These are phyloP conservation scores for Mycena indigotica DNA, from an alignment of 768 basidiomycete genomes.

Conservation along the genomic window DNA sequence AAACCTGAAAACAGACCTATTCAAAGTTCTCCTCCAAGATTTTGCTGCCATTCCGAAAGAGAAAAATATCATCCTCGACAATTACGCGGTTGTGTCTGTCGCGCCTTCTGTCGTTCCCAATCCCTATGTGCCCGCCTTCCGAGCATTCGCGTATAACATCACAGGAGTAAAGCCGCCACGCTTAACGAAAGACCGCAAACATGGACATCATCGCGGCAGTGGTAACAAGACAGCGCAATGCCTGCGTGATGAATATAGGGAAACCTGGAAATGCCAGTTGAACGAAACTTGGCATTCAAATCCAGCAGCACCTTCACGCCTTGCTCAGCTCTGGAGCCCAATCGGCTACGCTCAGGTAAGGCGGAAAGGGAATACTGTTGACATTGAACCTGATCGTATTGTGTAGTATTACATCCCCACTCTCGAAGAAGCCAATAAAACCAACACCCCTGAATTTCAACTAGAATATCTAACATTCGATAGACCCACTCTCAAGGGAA, in stretches of 20 bases:
- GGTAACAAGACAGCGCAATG: conserved; percentile 49
- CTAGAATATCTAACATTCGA: conserved; percentile 80
- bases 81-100: conserved; percentile 79
- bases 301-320: conserved; percentile 67
- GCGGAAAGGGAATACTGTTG: conserved; percentile 15
- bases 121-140: conserved; percentile 77
- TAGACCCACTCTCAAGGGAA: conserved; percentile 28
- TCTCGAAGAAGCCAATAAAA: conserved; percentile 50
- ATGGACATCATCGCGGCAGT: conserved; percentile 51
- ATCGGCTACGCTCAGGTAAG: conserved; percentile 84
- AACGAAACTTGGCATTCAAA: conserved; percentile 63
- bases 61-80: conserved; percentile 55
- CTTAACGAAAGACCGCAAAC: conserved; percentile 40
- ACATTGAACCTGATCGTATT: conserved; percentile 14
- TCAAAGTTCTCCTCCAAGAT: conserved; percentile 61
- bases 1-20: conserved; percentile 40
- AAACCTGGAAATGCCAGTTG: conserved; percentile 67
- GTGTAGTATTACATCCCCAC: conserved; percentile 68
- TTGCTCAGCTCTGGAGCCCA: conserved; percentile 69
- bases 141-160: conserved; percentile 82
- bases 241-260: conserved; percentile 50
- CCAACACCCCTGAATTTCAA: conserved; percentile 59
- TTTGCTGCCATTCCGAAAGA: conserved; percentile 64
- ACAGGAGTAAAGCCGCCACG: conserved; percentile 37
- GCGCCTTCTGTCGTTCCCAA: conserved; percentile 86